Base-by-base conservation (phyloP, 2,329 filamentous ascomycete species). In the Domatiomyces catenatus region DNA sequence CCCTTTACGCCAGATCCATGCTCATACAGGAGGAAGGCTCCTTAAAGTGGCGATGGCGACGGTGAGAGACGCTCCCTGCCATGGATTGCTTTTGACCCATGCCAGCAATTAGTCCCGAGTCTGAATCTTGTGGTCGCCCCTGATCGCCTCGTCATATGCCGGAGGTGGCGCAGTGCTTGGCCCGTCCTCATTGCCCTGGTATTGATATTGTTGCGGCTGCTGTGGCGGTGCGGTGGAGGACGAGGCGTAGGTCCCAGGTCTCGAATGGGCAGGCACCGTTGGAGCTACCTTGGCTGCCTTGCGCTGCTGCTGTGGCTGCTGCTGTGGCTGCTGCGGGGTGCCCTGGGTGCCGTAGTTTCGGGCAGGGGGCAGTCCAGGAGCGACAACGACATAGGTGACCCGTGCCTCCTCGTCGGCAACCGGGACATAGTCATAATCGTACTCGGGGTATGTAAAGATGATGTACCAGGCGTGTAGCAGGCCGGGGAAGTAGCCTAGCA, bases 401-500 rank as follows among this genome's bases (percentile, higher is more conserved):
- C 74, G 75, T 64, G 67, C 54, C 49, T 80, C 77, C 39, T 76
- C 69, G 42, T 84, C 66, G 48, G 73, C 69, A 59, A 86, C 78
- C 68, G 92, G 88, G 51, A 73, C 67, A 49, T 71, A 65, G 56
- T 83, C 79, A 66, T 76, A 77, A 52, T 81, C 74, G 59, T 71
- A 68, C 54, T 95, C 90, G 52, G 92, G 92, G 66, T 83, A 86
- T 64, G 86, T 84, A 62, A 86, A 79, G 69, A 98, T 95, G 68
- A 96, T 94, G 75, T 96, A 98, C 90, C 92, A 96, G 56, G 89
- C 80, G 71, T 98, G 92, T 2, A 98, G 72, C 47, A 96, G 83
- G 54, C 90, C 90, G 18, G 90, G 90, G 53, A 96, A 68, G 63
- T 75, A 87, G 61, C 83, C 85, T 19, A 90, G 79, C 49, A 79